phyloP scores from a whole-genome alignment of 306 rosid species.

The Acacia crassicarpa region DNA sequence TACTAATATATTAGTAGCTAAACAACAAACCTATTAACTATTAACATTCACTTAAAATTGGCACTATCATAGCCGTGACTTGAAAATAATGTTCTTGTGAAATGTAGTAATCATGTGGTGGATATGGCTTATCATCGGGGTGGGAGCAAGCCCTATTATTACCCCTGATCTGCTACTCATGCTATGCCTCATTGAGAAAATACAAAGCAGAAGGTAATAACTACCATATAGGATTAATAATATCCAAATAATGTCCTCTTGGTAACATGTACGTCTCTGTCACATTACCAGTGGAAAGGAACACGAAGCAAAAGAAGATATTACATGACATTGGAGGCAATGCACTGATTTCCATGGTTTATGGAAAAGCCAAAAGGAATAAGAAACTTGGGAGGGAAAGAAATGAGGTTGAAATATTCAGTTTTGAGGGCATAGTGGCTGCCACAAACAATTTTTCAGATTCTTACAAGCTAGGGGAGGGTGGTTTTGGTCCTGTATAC shows the following conservation, averaged over 20 bases:
- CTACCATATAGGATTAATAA: not conserved
- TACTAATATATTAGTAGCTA: not conserved
- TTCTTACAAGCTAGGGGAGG: constrained; percentile 26
- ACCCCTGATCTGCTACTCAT: constrained; percentile 6
- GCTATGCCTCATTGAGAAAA: constrained; percentile 4
- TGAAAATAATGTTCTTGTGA: not conserved
- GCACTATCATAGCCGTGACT: not conserved
- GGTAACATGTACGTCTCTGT: not conserved
- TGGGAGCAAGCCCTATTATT: constrained; percentile 9
- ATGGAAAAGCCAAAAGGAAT: not conserved
- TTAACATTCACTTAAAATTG: not conserved
- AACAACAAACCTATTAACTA: no score
- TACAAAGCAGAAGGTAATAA: constrained; percentile 22
- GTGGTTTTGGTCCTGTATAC: constrained; percentile 38
- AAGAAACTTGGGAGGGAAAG: not conserved
- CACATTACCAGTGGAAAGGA: constrained; percentile 2
- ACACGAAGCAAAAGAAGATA: not conserved
- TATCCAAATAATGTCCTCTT: not conserved
- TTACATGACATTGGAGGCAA: constrained; percentile 22
- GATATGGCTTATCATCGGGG: constrained; percentile 32
- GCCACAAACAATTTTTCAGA: constrained; percentile 37
- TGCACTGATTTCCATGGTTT: constrained; percentile 3
- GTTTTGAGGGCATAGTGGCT: constrained; percentile 22
- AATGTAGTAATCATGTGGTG: constrained; percentile 33
- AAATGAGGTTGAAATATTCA: constrained; percentile 25